Evolutionary conservation across 352 stramenopile species (phyloP), one percentile per base, ranked within the genome.

Genomic region (Phytopythium vexans): DNA sequence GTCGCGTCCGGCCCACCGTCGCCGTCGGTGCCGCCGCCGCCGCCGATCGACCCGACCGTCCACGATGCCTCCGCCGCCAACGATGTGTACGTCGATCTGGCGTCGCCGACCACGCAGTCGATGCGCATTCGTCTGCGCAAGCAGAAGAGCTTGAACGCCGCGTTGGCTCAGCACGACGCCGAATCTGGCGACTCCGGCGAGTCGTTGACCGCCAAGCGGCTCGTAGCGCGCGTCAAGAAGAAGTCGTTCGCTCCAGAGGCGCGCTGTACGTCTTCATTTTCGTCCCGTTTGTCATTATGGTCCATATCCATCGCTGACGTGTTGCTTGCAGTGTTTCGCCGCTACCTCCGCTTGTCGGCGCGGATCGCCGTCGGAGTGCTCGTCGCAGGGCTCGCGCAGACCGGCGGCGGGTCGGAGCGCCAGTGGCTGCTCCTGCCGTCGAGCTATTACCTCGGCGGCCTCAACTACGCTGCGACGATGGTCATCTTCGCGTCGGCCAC

Each of bases 391-490:
- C 46, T 82, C 5, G 66, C 74, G 11, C 77, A 89, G 59, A 91
- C 77, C 5, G 69, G 63, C 11, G 69, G 60, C 8, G 58, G 70
- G 1, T 44, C 54, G 5, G 52, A 51, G 6, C 53, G 41, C 51
- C 62, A 72, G 14, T 89, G 63, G 49, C 61, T 54, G 15, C 77
- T 91, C 15, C 46, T 91, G 7, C 81, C 81, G 3, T 60, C 60
- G 1, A 82, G 54, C 44, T 91, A 91, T 58, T 88, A 85, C 44
- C 42, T 87, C 8, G 81, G 77, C 5, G 81, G 77, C 2, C 32
- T 91, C 4, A 81, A 62, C 7, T 89, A 85, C 43, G 71, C 74
- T 32, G 80, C 82, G 3, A 72, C 83, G 38, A 86, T 86, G 69
- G 73, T 85, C 32, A 85, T 92, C 49, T 92, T 85, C 38, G 73